Evolutionary conservation across 2,329 filamentous ascomycete genomes (phyloP).

Genomic region (Cladophialophora yegresii): DNA sequence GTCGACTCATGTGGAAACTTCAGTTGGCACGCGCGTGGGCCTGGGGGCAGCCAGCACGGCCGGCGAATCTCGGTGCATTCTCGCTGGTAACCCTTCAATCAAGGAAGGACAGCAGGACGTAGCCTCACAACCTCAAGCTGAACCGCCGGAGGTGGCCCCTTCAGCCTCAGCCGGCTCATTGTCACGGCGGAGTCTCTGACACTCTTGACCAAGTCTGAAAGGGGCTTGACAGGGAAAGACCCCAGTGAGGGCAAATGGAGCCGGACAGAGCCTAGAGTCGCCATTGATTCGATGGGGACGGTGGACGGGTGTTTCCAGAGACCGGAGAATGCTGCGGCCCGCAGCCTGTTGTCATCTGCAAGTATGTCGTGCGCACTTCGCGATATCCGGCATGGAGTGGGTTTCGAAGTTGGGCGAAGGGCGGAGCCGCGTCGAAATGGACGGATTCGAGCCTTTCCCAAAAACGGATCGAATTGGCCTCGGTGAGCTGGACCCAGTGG

Average conservation of each 20-base stretch:
- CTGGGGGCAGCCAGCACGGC: neutral
- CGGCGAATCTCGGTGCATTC: slow-evolving; percentile 4
- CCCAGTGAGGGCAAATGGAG: slow-evolving; percentile 11
- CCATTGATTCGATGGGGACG: neutral
- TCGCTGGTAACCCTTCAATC: slow-evolving; percentile 13
- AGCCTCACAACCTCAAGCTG: slow-evolving; percentile 4
- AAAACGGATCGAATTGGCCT: slow-evolving; percentile 13
- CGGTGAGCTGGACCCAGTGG: neutral
- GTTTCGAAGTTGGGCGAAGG: slow-evolving; percentile 21
- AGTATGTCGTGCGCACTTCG: slow-evolving; percentile 31
- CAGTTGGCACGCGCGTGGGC: neutral
- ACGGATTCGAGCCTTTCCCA: neutral
- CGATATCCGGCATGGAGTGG: slow-evolving; percentile 12
- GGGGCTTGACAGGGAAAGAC: neutral
- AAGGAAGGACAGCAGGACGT: neutral
- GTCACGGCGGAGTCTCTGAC: slow-evolving; percentile 4
- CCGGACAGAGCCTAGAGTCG: neutral
- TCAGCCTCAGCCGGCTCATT: neutral
- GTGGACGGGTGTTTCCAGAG: slow-evolving; percentile 12
- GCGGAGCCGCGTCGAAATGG: slow-evolving; percentile 24
- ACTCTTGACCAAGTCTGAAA: slow-evolving; percentile 5
- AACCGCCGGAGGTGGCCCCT: slow-evolving; percentile 15
- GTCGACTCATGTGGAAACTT: neutral
- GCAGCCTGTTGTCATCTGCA: slow-evolving; percentile 28
- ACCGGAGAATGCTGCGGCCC: slow-evolving; percentile 24